Conservation (phyloP, 2,329 filamentous ascomycete species). For the Trichoderma sp. region DNA sequence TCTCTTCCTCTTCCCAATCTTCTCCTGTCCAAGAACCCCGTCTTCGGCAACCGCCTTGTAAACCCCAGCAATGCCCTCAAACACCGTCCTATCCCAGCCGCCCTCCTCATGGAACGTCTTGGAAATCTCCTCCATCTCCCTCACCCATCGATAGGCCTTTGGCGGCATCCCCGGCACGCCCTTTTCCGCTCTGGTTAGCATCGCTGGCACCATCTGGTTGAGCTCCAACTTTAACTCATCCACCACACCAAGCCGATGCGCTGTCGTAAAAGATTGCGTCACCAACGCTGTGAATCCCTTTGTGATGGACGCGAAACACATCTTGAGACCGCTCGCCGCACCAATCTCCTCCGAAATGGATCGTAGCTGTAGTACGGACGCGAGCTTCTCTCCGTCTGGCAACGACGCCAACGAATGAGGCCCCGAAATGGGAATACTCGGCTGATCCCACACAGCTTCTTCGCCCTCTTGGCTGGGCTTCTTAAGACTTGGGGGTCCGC, state of each 20-base stretch:
- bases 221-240: conserved; percentile 57
- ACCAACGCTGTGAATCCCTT: conserved; percentile 68
- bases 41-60: conserved; percentile 62
- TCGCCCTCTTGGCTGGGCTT: conserved; percentile 18
- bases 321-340: conserved; percentile 59
- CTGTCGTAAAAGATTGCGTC: conserved; percentile 69
- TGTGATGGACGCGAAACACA: conserved; percentile 60
- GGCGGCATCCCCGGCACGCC: conserved; percentile 61
- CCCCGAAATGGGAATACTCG: conserved; percentile 50
- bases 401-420: conserved; percentile 41
- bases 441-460: conserved; percentile 37
- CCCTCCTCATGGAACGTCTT: conserved; percentile 63
- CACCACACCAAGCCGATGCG: conserved; percentile 60
- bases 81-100: conserved; percentile 56
- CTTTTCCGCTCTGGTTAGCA: conserved; percentile 45
- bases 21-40: conserved; percentile 57
- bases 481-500: conserved; percentile 46
- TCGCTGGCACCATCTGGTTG: conserved; percentile 45
- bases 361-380: conserved; percentile 45
- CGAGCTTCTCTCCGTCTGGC: conserved; percentile 41
- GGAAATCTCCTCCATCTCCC: conserved; percentile 75
- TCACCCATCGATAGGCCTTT: conserved; percentile 76
- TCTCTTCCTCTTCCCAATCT: conserved; percentile 52
- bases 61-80: conserved; percentile 58
- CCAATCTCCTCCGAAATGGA: conserved; percentile 51